Evolutionary conservation across 192 early-diverging fungal genomes (phyloP).

Genomic region (Coemansia sp.): DNA sequence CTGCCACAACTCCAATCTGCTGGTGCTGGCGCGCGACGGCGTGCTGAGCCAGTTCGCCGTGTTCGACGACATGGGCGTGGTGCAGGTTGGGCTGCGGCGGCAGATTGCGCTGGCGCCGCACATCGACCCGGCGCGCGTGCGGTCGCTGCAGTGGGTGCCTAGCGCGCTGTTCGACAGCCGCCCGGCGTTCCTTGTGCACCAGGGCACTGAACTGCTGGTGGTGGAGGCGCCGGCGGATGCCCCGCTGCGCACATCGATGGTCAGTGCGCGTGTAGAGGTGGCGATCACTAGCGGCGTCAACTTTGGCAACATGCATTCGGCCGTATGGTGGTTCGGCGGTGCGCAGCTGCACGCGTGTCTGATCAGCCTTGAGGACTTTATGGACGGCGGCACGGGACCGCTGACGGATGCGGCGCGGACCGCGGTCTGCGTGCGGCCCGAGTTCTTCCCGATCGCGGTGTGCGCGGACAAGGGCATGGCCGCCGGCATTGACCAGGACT

Average conservation of each 20-base stretch:
- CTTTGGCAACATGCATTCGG: slow-evolving; percentile 55
- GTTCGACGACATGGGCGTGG: slow-evolving; percentile 26
- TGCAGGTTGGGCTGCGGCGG: slow-evolving; percentile 29
- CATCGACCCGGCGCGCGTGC: slow-evolving; percentile 23
- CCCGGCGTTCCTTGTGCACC: slow-evolving; percentile 39
- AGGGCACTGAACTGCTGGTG: slow-evolving; percentile 34
- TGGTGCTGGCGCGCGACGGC: slow-evolving; percentile 23
- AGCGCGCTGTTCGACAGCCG: slow-evolving; percentile 36
- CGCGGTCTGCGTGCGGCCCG: slow-evolving; percentile 22
- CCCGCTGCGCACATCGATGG: neutral
- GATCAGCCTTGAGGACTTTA: slow-evolving; percentile 51
- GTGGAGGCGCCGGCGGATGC: slow-evolving; percentile 7
- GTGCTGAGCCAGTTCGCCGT: slow-evolving; percentile 31
- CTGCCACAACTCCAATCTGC: slow-evolving; percentile 30
- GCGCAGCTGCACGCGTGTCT: slow-evolving; percentile 34
- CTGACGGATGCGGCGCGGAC: slow-evolving; percentile 4
- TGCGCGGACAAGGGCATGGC: slow-evolving; percentile 45
- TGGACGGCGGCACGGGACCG: slow-evolving; percentile 26
- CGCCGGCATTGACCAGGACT: slow-evolving; percentile 52
- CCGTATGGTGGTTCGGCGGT: slow-evolving; percentile 53
- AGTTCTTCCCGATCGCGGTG: slow-evolving; percentile 48
- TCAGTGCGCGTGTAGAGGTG: slow-evolving; percentile 25
- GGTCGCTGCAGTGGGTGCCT: slow-evolving; percentile 51
- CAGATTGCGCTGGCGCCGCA: neutral
- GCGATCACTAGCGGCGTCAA: slow-evolving; percentile 43